Evolutionary conservation across 306 rosid species (phyloP), one percentile per base, ranked within the genome.

Genomic region (Cucumis sativus): DNA sequence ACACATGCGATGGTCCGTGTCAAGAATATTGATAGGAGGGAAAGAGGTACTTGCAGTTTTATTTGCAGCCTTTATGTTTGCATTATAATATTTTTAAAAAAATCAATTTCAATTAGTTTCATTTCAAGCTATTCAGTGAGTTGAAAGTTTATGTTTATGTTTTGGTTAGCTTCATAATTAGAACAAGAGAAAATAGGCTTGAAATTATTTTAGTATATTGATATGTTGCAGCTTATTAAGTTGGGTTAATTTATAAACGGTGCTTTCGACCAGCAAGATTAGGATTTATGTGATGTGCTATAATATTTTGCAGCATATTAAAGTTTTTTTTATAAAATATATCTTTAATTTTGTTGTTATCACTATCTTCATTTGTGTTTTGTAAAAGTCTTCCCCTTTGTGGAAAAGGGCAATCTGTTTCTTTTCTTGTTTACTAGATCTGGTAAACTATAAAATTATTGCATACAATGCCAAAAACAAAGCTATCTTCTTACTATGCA

Each of bases 1-100:
- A 88, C 93, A 56, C 97, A 95, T 85, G 83, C 88, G 80, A 88
- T 80, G 90, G 99, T 92, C 55, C 96, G 97, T 75, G 91, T 95
- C 77, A 95, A 86, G 88, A 87, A 84, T 78, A 86, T 92, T 79
- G 99, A 95, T 61, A 88, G 96, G 39, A 87, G 97, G 78, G 99
- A 95, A 87, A 92, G 99, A 92, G 99, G 99, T 95, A 85, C 69
- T 63, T 7, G 21, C 30, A 20, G 40, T 55, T 45, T 73, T 79
- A 40, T 66, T 75, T 25, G 35, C 66, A 64, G 55, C 21, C 20
- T 81, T 33, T 15, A 35, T 70, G 28, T 70, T 82, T 82, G 68
- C 71, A 41, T 14, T 60, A 25, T 56, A 59, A 66, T 49, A 3
- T 62, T 74, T 75, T 37, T 9, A 13, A 35, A 37, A 49, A 13